phyloP scores from a whole-genome alignment of 106 monocot genomes.

The Dioscorea zingiberensis region DNA sequence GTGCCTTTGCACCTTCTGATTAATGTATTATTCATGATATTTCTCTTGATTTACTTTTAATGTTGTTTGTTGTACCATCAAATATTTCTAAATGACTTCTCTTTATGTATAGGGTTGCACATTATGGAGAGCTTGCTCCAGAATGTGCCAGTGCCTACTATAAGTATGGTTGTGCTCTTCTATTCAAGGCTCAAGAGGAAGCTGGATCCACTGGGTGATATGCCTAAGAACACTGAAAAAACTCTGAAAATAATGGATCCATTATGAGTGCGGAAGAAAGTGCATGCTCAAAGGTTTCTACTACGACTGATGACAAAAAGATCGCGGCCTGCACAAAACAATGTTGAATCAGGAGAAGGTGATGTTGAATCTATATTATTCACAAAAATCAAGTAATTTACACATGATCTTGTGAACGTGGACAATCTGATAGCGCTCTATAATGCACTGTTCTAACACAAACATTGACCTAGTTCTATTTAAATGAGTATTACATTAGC shows the following conservation, averaged over 20 bases:
- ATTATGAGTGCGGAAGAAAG: slow-evolving; percentile 11
- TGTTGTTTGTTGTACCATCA: too few relatives aligned
- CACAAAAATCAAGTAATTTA: too few relatives aligned
- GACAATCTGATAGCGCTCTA: too few relatives aligned
- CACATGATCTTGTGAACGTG: too few relatives aligned
- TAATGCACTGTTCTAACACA: too few relatives aligned
- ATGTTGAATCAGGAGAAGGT: slow-evolving; percentile 34
- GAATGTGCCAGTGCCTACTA: slow-evolving; percentile 82
- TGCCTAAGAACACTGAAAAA: slow-evolving; percentile 37
- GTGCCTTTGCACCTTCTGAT: too few relatives aligned
- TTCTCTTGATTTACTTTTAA: too few relatives aligned
- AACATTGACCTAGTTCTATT: too few relatives aligned
- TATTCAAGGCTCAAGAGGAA: slow-evolving; percentile 93
- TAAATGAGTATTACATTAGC: too few relatives aligned
- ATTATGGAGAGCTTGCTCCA: slow-evolving; percentile 82
- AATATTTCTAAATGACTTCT: neutral
- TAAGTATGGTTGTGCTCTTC: slow-evolving; percentile 82
- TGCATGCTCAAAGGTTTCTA: slow-evolving; percentile 31
- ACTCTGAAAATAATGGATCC: slow-evolving; percentile 14
- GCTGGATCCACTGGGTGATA: slow-evolving; percentile 71
- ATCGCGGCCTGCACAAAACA: slow-evolving; percentile 1
- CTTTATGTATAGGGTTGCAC: slow-evolving; percentile 34
- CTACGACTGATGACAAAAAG: slow-evolving; percentile 14
- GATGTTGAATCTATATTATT: neutral
- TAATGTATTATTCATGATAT: too few relatives aligned